Conservation (phyloP, 257 asterid species). For the Ehretia macrophylla region DNA sequence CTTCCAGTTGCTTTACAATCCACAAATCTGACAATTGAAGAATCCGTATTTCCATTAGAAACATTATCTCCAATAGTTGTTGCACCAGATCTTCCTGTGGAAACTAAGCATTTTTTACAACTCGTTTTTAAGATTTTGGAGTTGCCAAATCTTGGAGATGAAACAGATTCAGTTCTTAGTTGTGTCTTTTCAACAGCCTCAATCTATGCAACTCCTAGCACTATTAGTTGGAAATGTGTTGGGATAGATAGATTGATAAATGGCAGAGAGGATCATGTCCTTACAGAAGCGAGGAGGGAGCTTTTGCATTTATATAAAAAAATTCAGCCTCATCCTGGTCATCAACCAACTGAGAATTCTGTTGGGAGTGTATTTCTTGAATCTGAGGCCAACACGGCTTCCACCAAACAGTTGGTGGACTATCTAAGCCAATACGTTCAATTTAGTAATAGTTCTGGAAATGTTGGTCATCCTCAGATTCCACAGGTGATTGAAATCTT, state of each 20-base stretch:
- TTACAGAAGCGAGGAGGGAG: constrained; percentile 55
- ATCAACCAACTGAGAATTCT: constrained; percentile 34
- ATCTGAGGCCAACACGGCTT: constrained; percentile 40
- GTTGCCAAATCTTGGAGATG: constrained; percentile 44
- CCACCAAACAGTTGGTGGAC: constrained; percentile 71
- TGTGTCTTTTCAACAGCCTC: constrained; percentile 57
- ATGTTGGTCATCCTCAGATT: constrained; percentile 43
- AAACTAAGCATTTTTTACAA: constrained; percentile 49
- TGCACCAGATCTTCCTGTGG: constrained; percentile 51
- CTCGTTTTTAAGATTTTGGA: constrained; percentile 49
- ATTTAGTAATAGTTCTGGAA: constrained; percentile 32
- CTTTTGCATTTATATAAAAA: constrained; percentile 45
- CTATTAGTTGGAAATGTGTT: constrained; percentile 30
- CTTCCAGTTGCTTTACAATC: constrained; percentile 86
- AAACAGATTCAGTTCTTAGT: constrained; percentile 48
- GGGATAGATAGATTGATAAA: constrained; percentile 21
- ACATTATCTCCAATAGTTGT: constrained; percentile 47
- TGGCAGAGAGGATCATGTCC: constrained; percentile 32
- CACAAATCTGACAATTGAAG: constrained; percentile 54
- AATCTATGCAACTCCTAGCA: constrained; percentile 33
- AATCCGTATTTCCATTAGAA: constrained; percentile 54
- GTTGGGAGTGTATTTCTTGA: constrained; percentile 49
- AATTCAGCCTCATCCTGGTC: constrained; percentile 40
- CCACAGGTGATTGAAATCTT: constrained; percentile 53
- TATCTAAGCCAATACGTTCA: constrained; percentile 37